Conservation (phyloP, 1,284 basidiomycete species). For the Microstroma glucosiphilum region DNA sequence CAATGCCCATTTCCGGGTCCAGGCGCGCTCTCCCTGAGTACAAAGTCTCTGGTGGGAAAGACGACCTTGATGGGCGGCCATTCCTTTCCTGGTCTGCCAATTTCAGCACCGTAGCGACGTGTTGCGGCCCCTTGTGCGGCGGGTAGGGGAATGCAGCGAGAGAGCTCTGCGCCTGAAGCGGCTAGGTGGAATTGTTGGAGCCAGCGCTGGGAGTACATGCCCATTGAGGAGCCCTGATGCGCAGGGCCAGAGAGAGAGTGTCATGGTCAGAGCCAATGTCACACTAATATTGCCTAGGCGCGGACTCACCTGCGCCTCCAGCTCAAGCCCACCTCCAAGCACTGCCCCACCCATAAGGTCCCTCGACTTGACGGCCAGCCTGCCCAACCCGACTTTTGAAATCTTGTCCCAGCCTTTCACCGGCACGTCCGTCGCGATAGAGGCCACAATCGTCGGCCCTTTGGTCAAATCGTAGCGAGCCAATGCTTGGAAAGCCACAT, state of each 20-base stretch:
- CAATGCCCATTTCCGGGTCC: conserved; percentile 32
- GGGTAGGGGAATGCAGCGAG: not conserved
- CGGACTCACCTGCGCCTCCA: conserved; percentile 9
- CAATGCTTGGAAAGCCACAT: conserved; percentile 20
- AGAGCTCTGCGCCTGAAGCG: conserved; percentile 12
- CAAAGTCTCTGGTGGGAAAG: conserved; percentile 38
- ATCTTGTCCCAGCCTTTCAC: conserved; percentile 33
- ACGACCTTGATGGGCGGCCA: conserved; percentile 35
- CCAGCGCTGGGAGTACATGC: conserved; percentile 38
- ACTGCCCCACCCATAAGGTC: not conserved
- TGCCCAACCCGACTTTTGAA: conserved; percentile 32
- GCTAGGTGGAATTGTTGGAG: conserved; percentile 44
- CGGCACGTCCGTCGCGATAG: not conserved
- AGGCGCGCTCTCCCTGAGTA: conserved; percentile 25
- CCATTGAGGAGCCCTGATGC: conserved; percentile 37
- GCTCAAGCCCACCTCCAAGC: conserved; percentile 21
- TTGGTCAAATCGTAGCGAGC: conserved; percentile 21
- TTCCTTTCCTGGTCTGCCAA: not conserved
- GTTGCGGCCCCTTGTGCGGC: not conserved
- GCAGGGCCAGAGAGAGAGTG: conserved; percentile 10
- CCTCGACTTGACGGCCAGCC: conserved; percentile 15
- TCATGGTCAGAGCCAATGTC: not conserved
- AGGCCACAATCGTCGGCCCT: conserved; percentile 10
- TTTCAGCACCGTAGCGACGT: not conserved
- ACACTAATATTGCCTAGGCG: not conserved